Conservation (phyloP, 2,329 filamentous ascomycete species). For the Exophiala dermatitidis region DNA sequence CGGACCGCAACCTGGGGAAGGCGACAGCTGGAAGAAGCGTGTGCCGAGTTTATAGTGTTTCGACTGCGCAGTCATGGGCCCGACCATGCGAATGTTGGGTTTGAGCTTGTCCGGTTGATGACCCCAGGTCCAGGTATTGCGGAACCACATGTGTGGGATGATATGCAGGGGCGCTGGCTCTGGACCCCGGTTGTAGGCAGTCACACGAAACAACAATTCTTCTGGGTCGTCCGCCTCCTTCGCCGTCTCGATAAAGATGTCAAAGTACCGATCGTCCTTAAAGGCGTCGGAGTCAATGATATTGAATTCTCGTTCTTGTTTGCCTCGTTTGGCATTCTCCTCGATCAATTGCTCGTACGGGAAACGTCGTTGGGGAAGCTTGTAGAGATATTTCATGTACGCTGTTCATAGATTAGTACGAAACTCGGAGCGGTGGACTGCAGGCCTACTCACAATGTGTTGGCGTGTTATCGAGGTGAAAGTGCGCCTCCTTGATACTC, state of each 20-base stretch:
- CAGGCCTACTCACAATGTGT: conserved; percentile 41
- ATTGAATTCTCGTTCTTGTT: conserved; percentile 80
- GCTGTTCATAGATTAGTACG: conserved; percentile 33
- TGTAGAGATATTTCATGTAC: conserved; percentile 99
- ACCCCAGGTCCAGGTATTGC: conserved; percentile 96
- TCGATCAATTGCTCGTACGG: conserved; percentile 82
- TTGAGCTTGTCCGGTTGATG: conserved; percentile 68
- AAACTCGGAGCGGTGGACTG: neutral
- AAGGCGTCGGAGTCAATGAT: conserved; percentile 84
- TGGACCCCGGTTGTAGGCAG: conserved; percentile 89
- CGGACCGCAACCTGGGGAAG: conserved; percentile 75
- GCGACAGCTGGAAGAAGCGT: conserved; percentile 75
- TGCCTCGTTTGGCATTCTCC: conserved; percentile 71
- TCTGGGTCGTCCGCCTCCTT: conserved; percentile 91
- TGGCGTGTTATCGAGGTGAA: conserved; percentile 91
- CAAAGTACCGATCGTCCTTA: conserved; percentile 86
- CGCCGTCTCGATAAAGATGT: conserved; percentile 92
- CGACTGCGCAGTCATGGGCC: conserved; percentile 64
- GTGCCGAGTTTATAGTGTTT: conserved; percentile 74
- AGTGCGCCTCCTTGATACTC: conserved; percentile 93
- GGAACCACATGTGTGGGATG: conserved; percentile 90
- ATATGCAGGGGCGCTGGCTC: conserved; percentile 89
- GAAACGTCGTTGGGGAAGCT: conserved; percentile 86
- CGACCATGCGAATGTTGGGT: conserved; percentile 63
- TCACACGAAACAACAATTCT: conserved; percentile 86